Evolutionary conservation across 352 stramenopile species (phyloP).

Genomic region (Globisporangium spiculum): DNA sequence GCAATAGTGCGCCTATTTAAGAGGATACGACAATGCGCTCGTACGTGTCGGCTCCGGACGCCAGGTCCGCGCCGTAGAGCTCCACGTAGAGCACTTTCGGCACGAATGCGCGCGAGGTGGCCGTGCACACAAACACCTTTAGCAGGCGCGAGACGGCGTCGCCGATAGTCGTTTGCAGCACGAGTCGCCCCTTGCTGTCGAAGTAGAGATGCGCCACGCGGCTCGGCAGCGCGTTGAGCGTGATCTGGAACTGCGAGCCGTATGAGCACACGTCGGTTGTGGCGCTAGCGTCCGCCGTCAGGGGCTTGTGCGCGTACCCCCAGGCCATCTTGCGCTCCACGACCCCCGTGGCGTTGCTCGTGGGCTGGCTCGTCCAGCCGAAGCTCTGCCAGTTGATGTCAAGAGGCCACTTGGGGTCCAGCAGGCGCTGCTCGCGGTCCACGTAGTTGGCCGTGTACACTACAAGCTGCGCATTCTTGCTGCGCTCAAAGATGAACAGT

Average conservation of each 20-base stretch:
- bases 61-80: conserved; percentile 55
- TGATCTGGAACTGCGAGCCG: conserved; percentile 53
- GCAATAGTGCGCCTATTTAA: background rate
- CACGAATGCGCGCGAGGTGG: conserved; percentile 52
- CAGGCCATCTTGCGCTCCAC: conserved; percentile 66
- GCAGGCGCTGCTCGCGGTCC: conserved; percentile 38
- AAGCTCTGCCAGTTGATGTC: conserved; percentile 86
- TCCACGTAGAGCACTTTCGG: conserved; percentile 78
- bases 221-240: conserved; percentile 63
- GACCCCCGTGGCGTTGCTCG: conserved; percentile 61
- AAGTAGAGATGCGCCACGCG: conserved; percentile 54
- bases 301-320: conserved; percentile 61
- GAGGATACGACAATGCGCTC: conserved; percentile 53
- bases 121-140: conserved; percentile 76
- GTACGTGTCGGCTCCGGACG: conserved; percentile 49
- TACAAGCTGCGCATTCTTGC: conserved; percentile 79
- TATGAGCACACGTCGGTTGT: background rate
- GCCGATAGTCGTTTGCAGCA: conserved; percentile 59
- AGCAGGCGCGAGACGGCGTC: conserved; percentile 45
- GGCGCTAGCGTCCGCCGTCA: conserved; percentile 6
- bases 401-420: conserved; percentile 64
- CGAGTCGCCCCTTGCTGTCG: conserved; percentile 45
- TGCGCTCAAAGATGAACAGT: conserved; percentile 73
- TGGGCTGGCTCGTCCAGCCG: conserved; percentile 65
- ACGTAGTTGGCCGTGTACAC: conserved; percentile 72